Conservation (phyloP, 2,329 filamentous ascomycete species). For the Diaporthe sp. region DNA sequence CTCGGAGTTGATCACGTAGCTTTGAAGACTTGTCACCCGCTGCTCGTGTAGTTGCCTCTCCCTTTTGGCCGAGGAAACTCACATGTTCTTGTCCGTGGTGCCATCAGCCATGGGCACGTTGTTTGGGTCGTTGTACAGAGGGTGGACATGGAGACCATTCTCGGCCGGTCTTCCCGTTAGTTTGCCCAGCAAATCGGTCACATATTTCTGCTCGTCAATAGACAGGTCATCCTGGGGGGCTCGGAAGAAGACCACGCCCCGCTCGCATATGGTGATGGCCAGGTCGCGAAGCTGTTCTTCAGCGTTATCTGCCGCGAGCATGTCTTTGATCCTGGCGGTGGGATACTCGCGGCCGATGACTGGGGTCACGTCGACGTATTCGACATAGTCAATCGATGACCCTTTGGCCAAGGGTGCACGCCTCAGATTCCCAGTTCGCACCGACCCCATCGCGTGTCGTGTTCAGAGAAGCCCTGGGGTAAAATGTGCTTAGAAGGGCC, state of each 20-base stretch:
- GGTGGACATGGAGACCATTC: slow-evolving; percentile 51
- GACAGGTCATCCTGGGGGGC: slow-evolving; percentile 50
- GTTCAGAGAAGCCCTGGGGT: background rate
- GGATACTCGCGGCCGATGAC: slow-evolving; percentile 52
- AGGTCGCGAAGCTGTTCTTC: slow-evolving; percentile 51
- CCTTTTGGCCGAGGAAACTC: slow-evolving; percentile 33
- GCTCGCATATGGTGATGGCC: slow-evolving; percentile 52
- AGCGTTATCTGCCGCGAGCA: slow-evolving; percentile 48
- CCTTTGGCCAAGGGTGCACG: slow-evolving; percentile 5
- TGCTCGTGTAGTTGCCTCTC: background rate
- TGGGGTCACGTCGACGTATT: slow-evolving; percentile 50
- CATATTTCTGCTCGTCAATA: slow-evolving; percentile 50
- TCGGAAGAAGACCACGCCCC: slow-evolving; percentile 51
- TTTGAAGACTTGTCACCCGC: slow-evolving; percentile 39
- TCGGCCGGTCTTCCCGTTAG: slow-evolving; percentile 49
- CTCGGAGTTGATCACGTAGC: slow-evolving; percentile 54
- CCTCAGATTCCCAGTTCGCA: background rate
- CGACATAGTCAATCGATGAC: slow-evolving; percentile 46
- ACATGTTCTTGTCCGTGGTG: slow-evolving; percentile 54
- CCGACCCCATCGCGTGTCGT: background rate
- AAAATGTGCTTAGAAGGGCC: too few species aligned
- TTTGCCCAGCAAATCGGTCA: slow-evolving; percentile 50
- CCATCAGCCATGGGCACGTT: slow-evolving; percentile 54
- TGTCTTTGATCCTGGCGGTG: slow-evolving; percentile 41
- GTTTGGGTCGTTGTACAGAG: slow-evolving; percentile 53